Base-by-base conservation (phyloP, 768 basidiomycete genomes). In the Leccinum aurantiacum region DNA sequence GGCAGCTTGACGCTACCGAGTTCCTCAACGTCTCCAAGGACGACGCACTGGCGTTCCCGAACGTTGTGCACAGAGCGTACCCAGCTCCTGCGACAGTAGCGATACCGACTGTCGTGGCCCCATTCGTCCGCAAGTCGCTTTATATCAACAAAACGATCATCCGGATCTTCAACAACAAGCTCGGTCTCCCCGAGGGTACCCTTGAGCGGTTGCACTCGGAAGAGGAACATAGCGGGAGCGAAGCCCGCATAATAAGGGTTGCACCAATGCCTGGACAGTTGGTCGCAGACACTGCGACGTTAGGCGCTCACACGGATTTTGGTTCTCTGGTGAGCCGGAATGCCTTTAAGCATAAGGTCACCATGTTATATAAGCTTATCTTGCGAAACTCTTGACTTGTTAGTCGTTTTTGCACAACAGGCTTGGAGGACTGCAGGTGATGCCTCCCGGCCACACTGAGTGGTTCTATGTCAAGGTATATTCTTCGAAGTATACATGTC, bases 291-390 rank as follows among this genome's bases (percentile, higher is more conserved):
- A 78, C 71, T 50, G 74, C 77, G n/a, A 75, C 77, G 0, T 68
- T 88, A n/a, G 86, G 86, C 19, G 82, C 83, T 2, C 89, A 90
- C 67, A 88, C 87, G 3, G 88, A 89, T 70, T 89, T 89, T 62
- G 87, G 88, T n/a, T 85, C 84, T n/a, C 68, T 89, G 58, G 86
- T 87, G 63, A 67, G 81, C 47, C 19, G 9, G 13, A 46, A 8
- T 24, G 27, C 13, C 14, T 15, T 46, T 19, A 9, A 46, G 15
- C 44, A 9, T 19, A 17, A 17, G 38, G 24, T 48, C 22, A 24
- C 24, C 14, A 24, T 6, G 8, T 24, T 8, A 47, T 15, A 14
- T 24, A 15, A 48, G 14, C 13, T 48, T 24, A 24, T 41, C n/a
- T 41, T 41, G 41, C 9, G 41, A 41, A 41, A 41, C 6, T 47